Conservation (phyloP, 2,329 filamentous ascomycete genomes). For the Cladophialophora psammophila region DNA sequence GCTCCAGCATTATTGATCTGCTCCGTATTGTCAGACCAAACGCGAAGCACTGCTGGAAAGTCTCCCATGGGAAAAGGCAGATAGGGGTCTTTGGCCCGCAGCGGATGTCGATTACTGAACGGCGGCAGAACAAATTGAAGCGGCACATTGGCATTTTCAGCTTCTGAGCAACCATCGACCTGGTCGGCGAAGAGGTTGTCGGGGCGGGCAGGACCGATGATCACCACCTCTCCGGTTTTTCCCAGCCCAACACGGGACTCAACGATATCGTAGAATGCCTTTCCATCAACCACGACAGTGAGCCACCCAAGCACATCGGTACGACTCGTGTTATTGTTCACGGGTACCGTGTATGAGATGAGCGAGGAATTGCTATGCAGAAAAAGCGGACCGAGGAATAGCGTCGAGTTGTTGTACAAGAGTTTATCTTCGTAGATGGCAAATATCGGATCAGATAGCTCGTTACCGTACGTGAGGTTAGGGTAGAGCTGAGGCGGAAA, state of each 20-base stretch:
- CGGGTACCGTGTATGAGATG: slow-evolving; percentile 79
- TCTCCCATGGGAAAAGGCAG: slow-evolving; percentile 64
- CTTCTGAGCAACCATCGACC: slow-evolving; percentile 8
- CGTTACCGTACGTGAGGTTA: slow-evolving; percentile 70
- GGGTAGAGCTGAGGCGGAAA: slow-evolving; percentile 78
- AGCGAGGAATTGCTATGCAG: slow-evolving; percentile 77
- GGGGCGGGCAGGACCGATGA: slow-evolving; percentile 70
- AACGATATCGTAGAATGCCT: slow-evolving; percentile 61
- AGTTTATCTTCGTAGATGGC: slow-evolving; percentile 49
- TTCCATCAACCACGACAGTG: slow-evolving; percentile 73
- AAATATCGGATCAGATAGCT: slow-evolving; percentile 45
- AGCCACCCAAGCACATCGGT: slow-evolving; percentile 79
- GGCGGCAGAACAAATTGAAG: slow-evolving; percentile 71
- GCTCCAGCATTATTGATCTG: slow-evolving; percentile 69
- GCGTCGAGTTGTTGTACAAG: slow-evolving; percentile 58
- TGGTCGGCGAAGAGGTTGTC: slow-evolving; percentile 68
- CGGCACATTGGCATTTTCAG: slow-evolving; percentile 50
- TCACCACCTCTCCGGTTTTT: slow-evolving; percentile 70
- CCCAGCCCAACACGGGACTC: slow-evolving; percentile 72
- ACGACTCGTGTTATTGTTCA: slow-evolving; percentile 68
- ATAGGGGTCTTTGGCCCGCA: slow-evolving; percentile 45
- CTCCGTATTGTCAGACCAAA: slow-evolving; percentile 60
- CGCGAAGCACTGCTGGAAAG: slow-evolving; percentile 69
- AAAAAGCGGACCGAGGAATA: slow-evolving; percentile 76
- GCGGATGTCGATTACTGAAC: slow-evolving; percentile 39